Evolutionary conservation across 352 stramenopile species (phyloP).

Genomic region (Phytophthora vignae): DNA sequence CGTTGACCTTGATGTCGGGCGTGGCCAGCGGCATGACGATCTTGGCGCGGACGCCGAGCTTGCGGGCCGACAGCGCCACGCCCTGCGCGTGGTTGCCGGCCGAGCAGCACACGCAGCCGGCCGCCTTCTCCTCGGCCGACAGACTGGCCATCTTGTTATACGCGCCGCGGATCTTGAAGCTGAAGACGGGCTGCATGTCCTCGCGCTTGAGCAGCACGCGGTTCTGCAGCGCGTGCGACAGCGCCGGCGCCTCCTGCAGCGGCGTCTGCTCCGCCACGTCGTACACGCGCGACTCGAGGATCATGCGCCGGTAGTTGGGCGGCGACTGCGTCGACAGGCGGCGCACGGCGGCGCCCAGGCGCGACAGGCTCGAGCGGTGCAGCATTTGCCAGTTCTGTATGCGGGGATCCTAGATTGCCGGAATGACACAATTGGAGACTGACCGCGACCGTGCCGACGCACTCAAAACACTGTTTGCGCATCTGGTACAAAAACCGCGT

Average conservation of each 20-base stretch:
- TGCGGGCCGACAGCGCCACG: constrained; percentile 94
- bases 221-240: constrained; percentile 83
- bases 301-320: constrained; percentile 86
- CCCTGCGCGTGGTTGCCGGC: constrained; percentile 99
- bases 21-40: constrained; percentile 99
- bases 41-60: constrained; percentile 93
- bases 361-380: constrained; percentile 17
- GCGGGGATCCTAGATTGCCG: neutral
- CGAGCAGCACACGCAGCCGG: constrained; percentile 86
- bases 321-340: constrained; percentile 23
- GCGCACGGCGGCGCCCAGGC: constrained; percentile 20
- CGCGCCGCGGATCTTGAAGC: constrained; percentile 98
- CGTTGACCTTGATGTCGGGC: constrained; percentile 96
- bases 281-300: constrained; percentile 88
- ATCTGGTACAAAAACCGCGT: constrained; percentile 17
- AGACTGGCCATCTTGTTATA: constrained; percentile 99
- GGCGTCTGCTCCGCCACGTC: constrained; percentile 87
- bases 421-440: constrained; percentile 10
- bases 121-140: constrained; percentile 66
- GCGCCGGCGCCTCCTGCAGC: constrained; percentile 71
- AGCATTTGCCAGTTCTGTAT: constrained; percentile 16
- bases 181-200: constrained; percentile 98
- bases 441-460: neutral
- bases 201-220: constrained; percentile 95
- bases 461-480: constrained; percentile 29